Evolutionary conservation across 768 basidiomycete species (phyloP), one percentile per base, ranked within the genome.

Genomic region (Polyporus arcularius): DNA sequence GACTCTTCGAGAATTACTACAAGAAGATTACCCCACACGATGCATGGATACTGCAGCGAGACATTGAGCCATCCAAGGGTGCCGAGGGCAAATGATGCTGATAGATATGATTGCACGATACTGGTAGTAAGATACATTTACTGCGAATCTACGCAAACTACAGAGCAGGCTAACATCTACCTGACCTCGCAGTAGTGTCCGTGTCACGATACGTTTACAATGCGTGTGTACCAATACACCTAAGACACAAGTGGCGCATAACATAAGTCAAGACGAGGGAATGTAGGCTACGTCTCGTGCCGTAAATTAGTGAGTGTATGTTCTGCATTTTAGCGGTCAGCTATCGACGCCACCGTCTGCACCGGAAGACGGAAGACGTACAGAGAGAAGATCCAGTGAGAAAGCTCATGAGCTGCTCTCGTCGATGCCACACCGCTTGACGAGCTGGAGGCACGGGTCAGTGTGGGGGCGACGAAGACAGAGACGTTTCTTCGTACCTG

Each of bases 1-100:
- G 80, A 21, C 64, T 89, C 32, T 84, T 89, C 55, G 78, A 88
- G 68, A 81, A 85, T 62, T 96, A 96, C 75, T 96, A 96, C 84
- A 94, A 92, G 76, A 95, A 92, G 73, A 91, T 96, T 58, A 78
- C 74, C 31, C 94, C 94, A 28, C 84, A 83, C 63, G 89, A 89
- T 68, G 94, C 94, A 21, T 96, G 94, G 94, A 79, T 96, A 61
- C 80, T 96, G 53, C 90, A 95, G 75, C 85, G 82, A 71, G 71
- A 69, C 52, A 75, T 87, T 61, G 64, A 74, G 30, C 50, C 47
- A 8, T n/a, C 51, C 16, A 48, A 28, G 26, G 47, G 46, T 5
- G 30, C 50, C 12, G 62, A 59, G 35, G 48, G 53, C 53, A 52
- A 55, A 28, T 59, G 62, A 63, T 35, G 31, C 35, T 35, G 61